Evolutionary conservation across 1,284 basidiomycete genomes (phyloP), one percentile per base, ranked within the genome.

Genomic region (Sporisorium scitamineum): DNA sequence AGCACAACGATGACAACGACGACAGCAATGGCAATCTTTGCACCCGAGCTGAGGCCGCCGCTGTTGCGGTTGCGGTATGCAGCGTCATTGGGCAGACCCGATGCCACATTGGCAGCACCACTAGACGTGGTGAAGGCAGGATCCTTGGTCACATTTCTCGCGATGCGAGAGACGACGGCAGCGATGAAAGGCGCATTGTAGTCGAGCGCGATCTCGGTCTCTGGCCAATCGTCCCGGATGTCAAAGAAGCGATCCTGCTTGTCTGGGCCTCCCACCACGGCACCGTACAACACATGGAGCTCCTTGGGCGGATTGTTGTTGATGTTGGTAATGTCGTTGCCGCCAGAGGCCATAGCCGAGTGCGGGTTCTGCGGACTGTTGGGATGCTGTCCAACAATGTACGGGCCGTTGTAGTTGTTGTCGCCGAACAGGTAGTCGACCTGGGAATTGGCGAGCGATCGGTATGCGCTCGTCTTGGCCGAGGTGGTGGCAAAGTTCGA

Each of bases 361-460:
- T 95, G 93, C 0, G 94, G 94, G 85, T 95, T 96, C 53, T 89
- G 86, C 0, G 94, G 93, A 22, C 94, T 92, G 86, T 96, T 96
- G 5, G 94, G 93, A 85, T 95, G 94, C 58, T 89, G 87, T 37
- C 94, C 94, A 26, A 95, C 93, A 59, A 94, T 85, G 81, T 93
- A 94, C 0, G 93, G 91, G 5, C 88, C 89, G 65, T 90, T 90
- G 92, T 94, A 94, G 1, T 93, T 91, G 83, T 96, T 96, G 57
- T 91, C 90, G 42, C 95, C 95, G 2, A 97, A 88, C 5, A 88
- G 88, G 83, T 97, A 97, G 81, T 92, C 89, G 26, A 95, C 80
- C 85, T 97, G 94, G 48, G 86, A 86, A 78, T 91, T 88, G 0
- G 93, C 92, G 78, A 92, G 94, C 27, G 87, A 84, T 90, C 92